Base-by-base conservation (phyloP, 805 yeast species). In the Naumovozyma dairenensis region DNA sequence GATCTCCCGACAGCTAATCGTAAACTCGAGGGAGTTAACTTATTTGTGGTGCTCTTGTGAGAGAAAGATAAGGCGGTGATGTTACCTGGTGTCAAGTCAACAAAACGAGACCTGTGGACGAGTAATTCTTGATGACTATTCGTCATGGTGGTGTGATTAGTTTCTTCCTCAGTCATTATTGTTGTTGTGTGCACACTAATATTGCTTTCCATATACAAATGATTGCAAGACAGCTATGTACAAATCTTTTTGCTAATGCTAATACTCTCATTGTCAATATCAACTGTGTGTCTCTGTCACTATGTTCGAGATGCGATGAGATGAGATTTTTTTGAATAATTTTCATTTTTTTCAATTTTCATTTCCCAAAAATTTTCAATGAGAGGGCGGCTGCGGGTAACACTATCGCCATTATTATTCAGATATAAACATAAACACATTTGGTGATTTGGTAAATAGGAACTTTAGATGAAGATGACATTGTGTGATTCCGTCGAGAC, bases 1-100 rank as follows among this genome's bases (percentile, higher is more conserved):
- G 84, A 73, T 55, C 96, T 71, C 20, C 96, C 97, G 5, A 89
- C 81, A 1, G 97, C 96, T 25, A 92, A 60, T 39, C 96, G 53
- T 35, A 85, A 63, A 38, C 72, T 77, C 16, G 56, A 59, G 18
- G 74, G 77, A 1, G 75, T 64, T 19, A 63, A 46, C 29, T 65
- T 65, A 15, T 61, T 55, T 3, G 65, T 39, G 17, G 40, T 59
- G 0, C 83, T 71, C 4, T 59, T 53, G 51, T 75, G 82, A 21
- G 89, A 80, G 55, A 86, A 89, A 3, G 83, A 79, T 33, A 81
- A 59, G 1, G 93, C 71, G 0, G 96, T 84, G 35, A 89, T 79
- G 16, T 84, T 74, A 34, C 80, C 86, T 3, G 96, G 89, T 9
- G 79, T 73, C 46, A 74, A 82, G 57, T 89, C 95, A 59, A 86